A percentile compares a stretch with the other conserved stretches of the same genome.
Evolutionary conservation across 2,329 filamentous ascomycete genomes (phyloP).

Genomic region (Colletotrichum sidae): DNA sequence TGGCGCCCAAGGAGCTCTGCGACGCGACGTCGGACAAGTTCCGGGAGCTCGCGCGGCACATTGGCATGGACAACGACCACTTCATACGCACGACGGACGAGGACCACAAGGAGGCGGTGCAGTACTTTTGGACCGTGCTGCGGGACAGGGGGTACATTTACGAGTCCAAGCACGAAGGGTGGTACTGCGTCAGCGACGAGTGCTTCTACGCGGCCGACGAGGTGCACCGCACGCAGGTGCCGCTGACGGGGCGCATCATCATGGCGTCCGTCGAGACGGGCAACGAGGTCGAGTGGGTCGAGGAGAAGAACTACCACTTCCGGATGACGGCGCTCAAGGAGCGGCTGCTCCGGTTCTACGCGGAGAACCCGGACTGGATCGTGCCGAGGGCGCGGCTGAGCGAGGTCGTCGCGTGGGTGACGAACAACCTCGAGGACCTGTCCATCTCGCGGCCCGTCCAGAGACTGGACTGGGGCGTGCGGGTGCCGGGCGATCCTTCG

Average conservation of each 20-base stretch:
- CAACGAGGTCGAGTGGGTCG: conserved; percentile 93
- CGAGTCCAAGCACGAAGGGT: conserved; percentile 87
- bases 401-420: conserved; percentile 83
- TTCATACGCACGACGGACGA: conserved; percentile 93
- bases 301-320: conserved; percentile 96
- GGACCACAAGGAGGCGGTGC: conserved; percentile 85
- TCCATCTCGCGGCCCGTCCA: conserved; percentile 87
- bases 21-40: conserved; percentile 87
- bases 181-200: conserved; percentile 98
- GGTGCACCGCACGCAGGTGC: conserved; percentile 80
- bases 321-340: conserved; percentile 85
- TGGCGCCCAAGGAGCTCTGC: conserved; percentile 86
- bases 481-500: conserved; percentile 82
- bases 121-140: conserved; percentile 89
- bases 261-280: conserved; percentile 89
- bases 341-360: conserved; percentile 83
- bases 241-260: conserved; percentile 83
- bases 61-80: conserved; percentile 80
- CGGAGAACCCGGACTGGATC: conserved; percentile 81
- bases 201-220: conserved; percentile 88
- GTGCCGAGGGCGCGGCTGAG: conserved; percentile 78
- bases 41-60: conserved; percentile 75
- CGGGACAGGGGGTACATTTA: conserved; percentile 84
- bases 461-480: conserved; percentile 88
- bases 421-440: conserved; percentile 83